A percentile compares a stretch with the other conserved stretches of the same genome.
These are phyloP conservation scores for Fusarium humuli DNA, from an alignment of 2,329 filamentous ascomycete species.

Conservation along the genomic window DNA sequence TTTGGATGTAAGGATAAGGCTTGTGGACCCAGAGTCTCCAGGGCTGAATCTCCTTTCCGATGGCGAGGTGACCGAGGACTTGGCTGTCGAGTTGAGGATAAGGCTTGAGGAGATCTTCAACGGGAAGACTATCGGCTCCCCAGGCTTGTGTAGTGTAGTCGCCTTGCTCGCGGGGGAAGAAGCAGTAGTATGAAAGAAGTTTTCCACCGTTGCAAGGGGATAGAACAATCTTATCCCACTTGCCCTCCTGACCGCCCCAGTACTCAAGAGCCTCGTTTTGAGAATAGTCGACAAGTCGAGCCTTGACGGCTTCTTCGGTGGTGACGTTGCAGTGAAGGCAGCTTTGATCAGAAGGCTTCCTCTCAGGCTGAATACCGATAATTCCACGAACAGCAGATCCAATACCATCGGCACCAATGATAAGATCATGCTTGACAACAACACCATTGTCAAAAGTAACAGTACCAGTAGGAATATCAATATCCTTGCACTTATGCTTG, in stretches of 20 bases:
- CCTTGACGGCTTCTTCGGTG: slow-evolving; percentile 68
- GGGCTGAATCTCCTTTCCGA: slow-evolving; percentile 71
- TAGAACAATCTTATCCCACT: slow-evolving; percentile 77
- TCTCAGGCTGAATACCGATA: slow-evolving; percentile 71
- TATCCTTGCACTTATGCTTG: slow-evolving; percentile 65
- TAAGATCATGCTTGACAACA: slow-evolving; percentile 65
- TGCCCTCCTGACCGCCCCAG: slow-evolving; percentile 74
- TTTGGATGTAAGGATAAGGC: slow-evolving; percentile 69
- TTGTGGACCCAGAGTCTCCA: slow-evolving; percentile 73
- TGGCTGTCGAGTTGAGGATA: slow-evolving; percentile 70
- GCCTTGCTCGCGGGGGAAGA: slow-evolving; percentile 64
- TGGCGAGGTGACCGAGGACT: slow-evolving; percentile 67
- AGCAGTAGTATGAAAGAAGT: slow-evolving; percentile 76
- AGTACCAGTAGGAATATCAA: slow-evolving; percentile 63
- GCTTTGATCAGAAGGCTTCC: slow-evolving; percentile 68
- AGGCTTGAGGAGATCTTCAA: slow-evolving; percentile 69
- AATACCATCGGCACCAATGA: slow-evolving; percentile 75
- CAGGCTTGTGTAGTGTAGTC: slow-evolving; percentile 71
- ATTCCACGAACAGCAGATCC: slow-evolving; percentile 72
- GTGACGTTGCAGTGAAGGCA: slow-evolving; percentile 74
- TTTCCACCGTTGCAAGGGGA: slow-evolving; percentile 75
- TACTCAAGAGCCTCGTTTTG: slow-evolving; percentile 72
- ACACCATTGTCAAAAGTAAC: slow-evolving; percentile 67
- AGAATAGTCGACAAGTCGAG: slow-evolving; percentile 73
- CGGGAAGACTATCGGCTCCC: slow-evolving; percentile 63